Conservation (phyloP, 176 grass and related monocot genomes). For the Carex kokanica region DNA sequence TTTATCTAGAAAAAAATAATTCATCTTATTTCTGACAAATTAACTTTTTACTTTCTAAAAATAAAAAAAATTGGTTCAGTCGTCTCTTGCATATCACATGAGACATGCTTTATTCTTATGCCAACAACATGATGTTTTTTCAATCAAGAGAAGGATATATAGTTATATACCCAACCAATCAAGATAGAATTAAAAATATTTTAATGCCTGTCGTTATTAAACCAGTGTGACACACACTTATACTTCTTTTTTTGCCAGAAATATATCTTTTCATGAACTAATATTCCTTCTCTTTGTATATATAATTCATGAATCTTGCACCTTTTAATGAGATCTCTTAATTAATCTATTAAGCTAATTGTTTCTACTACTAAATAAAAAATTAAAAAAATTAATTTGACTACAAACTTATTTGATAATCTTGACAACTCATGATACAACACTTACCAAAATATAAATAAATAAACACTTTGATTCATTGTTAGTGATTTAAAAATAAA, state of each 20-base stretch:
- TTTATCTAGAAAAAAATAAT: too few relatives aligned
- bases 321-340: neutral
- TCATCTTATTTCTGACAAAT: too few relatives aligned
- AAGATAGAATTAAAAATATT: neutral
- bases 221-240: neutral
- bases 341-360: neutral
- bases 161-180: too few relatives aligned
- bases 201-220: neutral
- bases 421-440: neutral
- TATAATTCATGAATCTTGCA: neutral
- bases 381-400: neutral
- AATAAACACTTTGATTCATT: too few relatives aligned
- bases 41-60: too few relatives aligned
- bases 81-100: neutral
- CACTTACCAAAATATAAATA: too few relatives aligned
- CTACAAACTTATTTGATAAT: neutral
- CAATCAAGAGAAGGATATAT: conserved; percentile 3
- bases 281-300: neutral
- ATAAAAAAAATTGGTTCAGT: too few relatives aligned
- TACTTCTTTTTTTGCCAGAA: neutral
- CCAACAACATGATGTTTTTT: neutral
- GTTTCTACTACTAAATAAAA: neutral
- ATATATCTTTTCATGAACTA: neutral
- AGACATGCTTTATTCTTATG: neutral
- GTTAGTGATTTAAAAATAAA: too few relatives aligned